Evolutionary conservation across 2,329 filamentous ascomycete genomes (phyloP).

Genomic region (Cadophora sp.): DNA sequence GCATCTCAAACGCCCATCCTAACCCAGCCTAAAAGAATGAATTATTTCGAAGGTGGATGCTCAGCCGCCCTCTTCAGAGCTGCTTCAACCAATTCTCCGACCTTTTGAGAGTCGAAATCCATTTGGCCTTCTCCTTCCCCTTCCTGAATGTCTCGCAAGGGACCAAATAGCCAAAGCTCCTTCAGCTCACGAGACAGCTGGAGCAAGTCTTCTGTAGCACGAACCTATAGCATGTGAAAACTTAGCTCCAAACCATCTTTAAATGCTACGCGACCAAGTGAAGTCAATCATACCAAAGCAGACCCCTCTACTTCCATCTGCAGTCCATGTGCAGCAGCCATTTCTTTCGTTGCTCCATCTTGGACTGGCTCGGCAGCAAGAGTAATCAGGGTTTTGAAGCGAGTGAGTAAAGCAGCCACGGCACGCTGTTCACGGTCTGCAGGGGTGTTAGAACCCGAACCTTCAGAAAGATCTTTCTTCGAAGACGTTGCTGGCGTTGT

Average conservation of each 20-base stretch:
- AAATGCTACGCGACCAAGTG: background rate
- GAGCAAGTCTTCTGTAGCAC: slow-evolving; percentile 51
- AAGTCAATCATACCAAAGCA: slow-evolving; percentile 39
- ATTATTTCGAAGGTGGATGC: background rate
- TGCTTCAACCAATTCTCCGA: slow-evolving; percentile 38
- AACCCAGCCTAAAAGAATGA: background rate
- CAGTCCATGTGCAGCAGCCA: slow-evolving; percentile 42
- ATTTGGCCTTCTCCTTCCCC: slow-evolving; percentile 50
- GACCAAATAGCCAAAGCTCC: slow-evolving; percentile 57
- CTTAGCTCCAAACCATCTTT: background rate
- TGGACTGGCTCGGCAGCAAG: slow-evolving; percentile 37
- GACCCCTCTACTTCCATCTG: slow-evolving; percentile 44
- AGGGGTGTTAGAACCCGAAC: slow-evolving; percentile 26
- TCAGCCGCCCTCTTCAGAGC: slow-evolving; percentile 29
- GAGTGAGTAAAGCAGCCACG: slow-evolving; percentile 53
- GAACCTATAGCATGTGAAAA: slow-evolving; percentile 34
- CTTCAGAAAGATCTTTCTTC: background rate
- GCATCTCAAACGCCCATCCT: background rate
- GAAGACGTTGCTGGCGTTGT: background rate
- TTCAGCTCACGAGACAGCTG: slow-evolving; percentile 56
- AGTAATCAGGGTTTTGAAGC: slow-evolving; percentile 51
- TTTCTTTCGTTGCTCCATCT: slow-evolving; percentile 41
- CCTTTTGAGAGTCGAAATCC: slow-evolving; percentile 46
- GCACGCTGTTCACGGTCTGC: slow-evolving; percentile 54
- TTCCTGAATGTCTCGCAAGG: slow-evolving; percentile 52